Percentiles rank a stretch among this genome's conserved stretches.
phyloP scores from a whole-genome alignment of 768 basidiomycete species.

The Lentinus brumalis region DNA sequence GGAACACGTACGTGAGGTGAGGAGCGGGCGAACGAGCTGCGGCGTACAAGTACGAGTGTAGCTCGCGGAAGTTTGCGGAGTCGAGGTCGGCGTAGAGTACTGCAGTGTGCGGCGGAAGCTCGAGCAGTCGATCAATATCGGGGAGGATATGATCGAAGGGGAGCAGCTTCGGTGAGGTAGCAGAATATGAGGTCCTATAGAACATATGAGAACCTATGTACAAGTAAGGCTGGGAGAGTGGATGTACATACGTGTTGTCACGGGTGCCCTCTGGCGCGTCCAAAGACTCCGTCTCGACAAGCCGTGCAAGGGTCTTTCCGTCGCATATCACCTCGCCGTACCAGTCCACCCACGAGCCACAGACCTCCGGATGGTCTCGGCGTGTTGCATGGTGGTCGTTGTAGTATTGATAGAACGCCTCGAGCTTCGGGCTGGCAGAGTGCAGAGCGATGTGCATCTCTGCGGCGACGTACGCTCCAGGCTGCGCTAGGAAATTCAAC shows the following conservation, averaged over 20 bases:
- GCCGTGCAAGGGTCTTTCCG: conserved; percentile 53
- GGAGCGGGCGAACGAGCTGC: conserved; percentile 48
- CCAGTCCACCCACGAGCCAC: conserved; percentile 85
- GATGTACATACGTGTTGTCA: conserved; percentile 15
- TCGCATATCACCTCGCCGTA: conserved; percentile 76
- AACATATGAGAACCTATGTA: not conserved
- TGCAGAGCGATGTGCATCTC: conserved; percentile 79
- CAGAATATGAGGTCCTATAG: conserved; percentile 13
- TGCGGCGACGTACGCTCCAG: conserved; percentile 56
- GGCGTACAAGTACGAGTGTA: conserved; percentile 65
- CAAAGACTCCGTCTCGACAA: conserved; percentile 54
- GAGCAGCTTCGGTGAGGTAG: conserved; percentile 51
- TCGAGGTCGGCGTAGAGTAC: conserved; percentile 76
- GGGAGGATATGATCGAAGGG: conserved; percentile 81
- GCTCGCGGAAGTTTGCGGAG: conserved; percentile 65
- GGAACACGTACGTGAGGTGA: conserved; percentile 71
- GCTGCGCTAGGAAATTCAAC: conserved; percentile 49
- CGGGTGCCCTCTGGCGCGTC: conserved; percentile 35
- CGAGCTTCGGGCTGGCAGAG: conserved; percentile 75
- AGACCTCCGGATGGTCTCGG: conserved; percentile 37
- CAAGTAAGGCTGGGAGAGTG: not conserved
- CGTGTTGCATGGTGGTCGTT: conserved; percentile 29
- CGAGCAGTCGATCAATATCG: conserved; percentile 43
- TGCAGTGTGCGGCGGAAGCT: conserved; percentile 60
- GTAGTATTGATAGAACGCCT: conserved; percentile 84